Evolutionary conservation across 495 filamentous ascomycete genomes (phyloP).

Genomic region (Neurospora terricola): DNA sequence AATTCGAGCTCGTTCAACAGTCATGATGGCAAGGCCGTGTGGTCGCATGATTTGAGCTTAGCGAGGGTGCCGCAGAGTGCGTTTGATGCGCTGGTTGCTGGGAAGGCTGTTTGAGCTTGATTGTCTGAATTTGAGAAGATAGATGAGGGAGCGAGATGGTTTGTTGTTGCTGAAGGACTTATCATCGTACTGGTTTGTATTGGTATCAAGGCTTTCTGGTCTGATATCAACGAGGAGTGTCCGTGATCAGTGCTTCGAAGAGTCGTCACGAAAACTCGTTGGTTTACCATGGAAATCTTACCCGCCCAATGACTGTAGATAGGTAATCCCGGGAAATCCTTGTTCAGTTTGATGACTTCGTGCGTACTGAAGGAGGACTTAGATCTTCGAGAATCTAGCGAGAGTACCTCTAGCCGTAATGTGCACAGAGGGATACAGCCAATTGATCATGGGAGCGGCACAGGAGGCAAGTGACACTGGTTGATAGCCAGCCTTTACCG

Average conservation of each 20-base stretch:
- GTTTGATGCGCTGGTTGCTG: conserved; percentile 18
- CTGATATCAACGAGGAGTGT: neutral
- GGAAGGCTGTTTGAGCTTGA: neutral
- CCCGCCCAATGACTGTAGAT: no score
- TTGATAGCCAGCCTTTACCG: no score
- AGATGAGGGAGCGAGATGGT: neutral
- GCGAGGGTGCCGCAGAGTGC: conserved; percentile 21
- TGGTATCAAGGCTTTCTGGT: neutral
- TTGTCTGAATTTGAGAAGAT: neutral
- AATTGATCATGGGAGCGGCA: no score
- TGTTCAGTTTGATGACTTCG: no score
- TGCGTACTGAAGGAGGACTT: no score
- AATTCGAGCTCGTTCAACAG: conserved; percentile 19
- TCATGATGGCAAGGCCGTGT: conserved; percentile 17
- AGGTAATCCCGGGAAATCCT: no score
- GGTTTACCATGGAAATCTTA: neutral
- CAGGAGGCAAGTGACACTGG: no score
- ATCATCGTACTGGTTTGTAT: neutral
- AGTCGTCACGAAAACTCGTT: neutral
- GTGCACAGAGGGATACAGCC: no score
- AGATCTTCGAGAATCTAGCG: no score
- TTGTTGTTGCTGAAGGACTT: neutral
- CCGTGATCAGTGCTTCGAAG: neutral
- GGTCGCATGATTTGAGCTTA: conserved; percentile 18
- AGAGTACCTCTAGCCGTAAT: no score